Evolutionary conservation across 805 yeast genomes (phyloP), one percentile per base, ranked within the genome.

Genomic region (Suhomyces xylopsoci): DNA sequence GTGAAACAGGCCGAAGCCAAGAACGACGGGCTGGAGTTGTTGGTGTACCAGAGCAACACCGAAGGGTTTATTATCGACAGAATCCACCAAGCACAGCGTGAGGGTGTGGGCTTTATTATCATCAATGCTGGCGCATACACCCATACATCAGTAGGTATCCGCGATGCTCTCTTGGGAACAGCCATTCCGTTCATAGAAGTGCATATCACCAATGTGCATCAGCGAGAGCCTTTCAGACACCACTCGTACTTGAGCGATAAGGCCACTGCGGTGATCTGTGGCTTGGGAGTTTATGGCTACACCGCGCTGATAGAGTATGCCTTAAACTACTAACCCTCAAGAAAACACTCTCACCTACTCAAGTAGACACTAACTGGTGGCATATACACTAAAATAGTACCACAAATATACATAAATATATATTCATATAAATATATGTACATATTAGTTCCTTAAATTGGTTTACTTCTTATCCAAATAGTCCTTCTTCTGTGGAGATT

Each of bases 401-500:
- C n/a, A n/a, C n/a, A n/a, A n/a, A n/a, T n/a, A n/a, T n/a, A n/a
- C n/a, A n/a, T n/a, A n/a, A n/a, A n/a, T n/a, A n/a, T n/a, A n/a
- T n/a, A n/a, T n/a, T n/a, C n/a, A n/a, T n/a, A n/a, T n/a, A n/a
- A n/a, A n/a, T n/a, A n/a, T n/a, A n/a, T n/a, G n/a, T n/a, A n/a
- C n/a, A n/a, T n/a, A n/a, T n/a, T n/a, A n/a, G n/a, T n/a, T n/a
- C n/a, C n/a, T n/a, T n/a, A n/a, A n/a, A n/a, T n/a, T n/a, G n/a
- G n/a, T n/a, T n/a, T n/a, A n/a, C 22, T 20, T 20, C 4, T 20
- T 20, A 20, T 32, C 87, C 84, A 60, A 79, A 92, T 30, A 92
- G 68, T 2, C 97, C 97, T 45, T 84, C 85, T 62, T 90, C 96
- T 57, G 87, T 66, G 0, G 94, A 86, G 25, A 74, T 56, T 0